Base-by-base conservation (phyloP, 305 asterid species). In the Rubia balearica region DNA sequence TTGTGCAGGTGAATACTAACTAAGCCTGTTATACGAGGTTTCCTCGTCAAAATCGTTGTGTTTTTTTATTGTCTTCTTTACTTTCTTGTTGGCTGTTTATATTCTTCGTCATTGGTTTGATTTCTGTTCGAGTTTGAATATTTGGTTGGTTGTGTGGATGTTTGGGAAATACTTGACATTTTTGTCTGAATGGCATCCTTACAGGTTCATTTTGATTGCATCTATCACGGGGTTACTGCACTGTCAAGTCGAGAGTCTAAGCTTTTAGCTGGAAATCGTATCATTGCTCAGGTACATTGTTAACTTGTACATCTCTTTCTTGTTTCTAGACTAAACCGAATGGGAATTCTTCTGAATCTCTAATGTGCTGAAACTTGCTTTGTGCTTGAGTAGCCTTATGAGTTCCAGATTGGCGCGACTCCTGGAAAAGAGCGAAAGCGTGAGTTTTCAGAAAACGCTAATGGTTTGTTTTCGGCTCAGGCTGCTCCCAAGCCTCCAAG, bases 401-500 rank as follows among this genome's bases (percentile, higher is more conserved):
- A 79, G 82, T 93, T 93, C 85, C 96, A 90, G 85, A 89, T 93
- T 67, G 98, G 97, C 70, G 90, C 94, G 21, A 38, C 83, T 33
- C 95, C 97, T 0, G 97, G 98, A 63, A 93, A 86, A 85, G 98
- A 90, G 85, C 80, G 98, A 59, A 90, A 90, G 79, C 90, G 97
- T 5, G 96, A 93, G 79, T 93, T 89, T 82, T 96, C 87, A 68
- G 96, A 89, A 80, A 90, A 81, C 71, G 88, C 97, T 60, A 93
- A 93, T 55, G 98, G 98, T 70, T 77, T 93, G 79, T 93, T 93
- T 76, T 93, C 98, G 33, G 98, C 98, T 74, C 97, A 93, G 75
- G 98, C 98, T 61, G 87, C 98, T 33, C 96, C 98, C 0, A 93
- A 93, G 77, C 98, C 98, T 81, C 98, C 98, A 2, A 90, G 81